phyloP scores from a whole-genome alignment of 129 eudicot genomes.

The Helianthus tuberosus region DNA sequence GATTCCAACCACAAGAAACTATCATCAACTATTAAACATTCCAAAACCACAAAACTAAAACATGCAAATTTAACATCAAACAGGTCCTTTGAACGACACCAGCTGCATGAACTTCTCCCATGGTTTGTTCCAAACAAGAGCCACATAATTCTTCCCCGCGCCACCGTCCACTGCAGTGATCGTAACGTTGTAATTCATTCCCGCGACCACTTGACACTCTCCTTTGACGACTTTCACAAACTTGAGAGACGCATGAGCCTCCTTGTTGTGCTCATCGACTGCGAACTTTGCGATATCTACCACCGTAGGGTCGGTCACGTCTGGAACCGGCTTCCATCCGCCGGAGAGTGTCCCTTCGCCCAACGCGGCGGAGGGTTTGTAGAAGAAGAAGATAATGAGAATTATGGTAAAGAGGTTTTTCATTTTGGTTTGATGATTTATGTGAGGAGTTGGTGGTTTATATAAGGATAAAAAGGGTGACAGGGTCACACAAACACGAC shows the following conservation, averaged over 20 bases:
- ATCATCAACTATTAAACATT: not conserved
- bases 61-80: not conserved
- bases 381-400: slow-evolving; percentile 1
- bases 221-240: slow-evolving; percentile 11
- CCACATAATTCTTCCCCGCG: not conserved
- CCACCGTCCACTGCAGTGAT: not conserved
- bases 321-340: slow-evolving; percentile 18
- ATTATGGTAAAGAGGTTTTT: not conserved
- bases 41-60: not conserved
- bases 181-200: slow-evolving; percentile 23
- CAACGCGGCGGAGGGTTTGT: not conserved
- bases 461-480: no score
- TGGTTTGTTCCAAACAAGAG: slow-evolving; percentile 30
- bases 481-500: no score
- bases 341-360: not conserved
- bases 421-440: slow-evolving; percentile 15
- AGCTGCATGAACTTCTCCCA: slow-evolving; percentile 13
- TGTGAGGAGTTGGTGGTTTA: not conserved
- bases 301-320: slow-evolving; percentile 11
- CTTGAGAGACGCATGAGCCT: not conserved
- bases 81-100: slow-evolving; percentile 19
- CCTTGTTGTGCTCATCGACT: slow-evolving; percentile 19
- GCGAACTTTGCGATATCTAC: slow-evolving; percentile 23
- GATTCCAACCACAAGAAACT: not conserved
- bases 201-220: slow-evolving; percentile 20